Percentiles rank a stretch among this genome's conserved stretches.
These are phyloP conservation scores for Catharanthus roseus DNA, from an alignment of 257 asterid species.

Conservation along the genomic window DNA sequence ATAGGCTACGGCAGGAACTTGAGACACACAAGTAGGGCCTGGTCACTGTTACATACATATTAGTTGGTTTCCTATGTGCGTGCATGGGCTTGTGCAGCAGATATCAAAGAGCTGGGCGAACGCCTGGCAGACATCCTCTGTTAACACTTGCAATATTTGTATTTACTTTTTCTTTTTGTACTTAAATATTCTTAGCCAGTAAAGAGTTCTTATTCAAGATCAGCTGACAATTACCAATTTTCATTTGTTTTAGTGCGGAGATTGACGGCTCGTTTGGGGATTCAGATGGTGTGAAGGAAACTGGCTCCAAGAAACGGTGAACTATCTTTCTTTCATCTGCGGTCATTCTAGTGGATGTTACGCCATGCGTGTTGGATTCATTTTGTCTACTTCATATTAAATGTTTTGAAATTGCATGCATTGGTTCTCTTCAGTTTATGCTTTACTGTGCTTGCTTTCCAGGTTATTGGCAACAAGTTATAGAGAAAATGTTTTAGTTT, in stretches of 20 bases:
- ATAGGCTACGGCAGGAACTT: not conserved
- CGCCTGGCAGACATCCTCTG: not conserved
- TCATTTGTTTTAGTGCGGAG: slow-evolving; percentile 40
- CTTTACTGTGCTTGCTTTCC: not conserved
- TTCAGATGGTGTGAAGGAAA: slow-evolving; percentile 47
- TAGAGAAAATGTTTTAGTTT: not conserved
- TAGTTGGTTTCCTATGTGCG: not conserved
- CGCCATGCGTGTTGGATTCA: not conserved
- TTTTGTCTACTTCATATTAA: not conserved
- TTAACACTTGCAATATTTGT: not conserved
- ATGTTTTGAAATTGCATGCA: not conserved
- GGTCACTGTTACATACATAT: too few relatives aligned
- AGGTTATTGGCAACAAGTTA: not conserved
- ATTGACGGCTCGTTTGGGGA: slow-evolving; percentile 68
- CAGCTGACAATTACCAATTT: slow-evolving; percentile 7
- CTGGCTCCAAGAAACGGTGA: slow-evolving; percentile 71
- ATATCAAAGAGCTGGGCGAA: not conserved
- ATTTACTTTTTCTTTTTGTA: not conserved
- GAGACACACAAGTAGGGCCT: not conserved
- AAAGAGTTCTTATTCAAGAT: not conserved
- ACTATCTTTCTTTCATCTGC: slow-evolving; percentile 2
- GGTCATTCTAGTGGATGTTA: slow-evolving; percentile 9
- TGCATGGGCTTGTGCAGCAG: not conserved
- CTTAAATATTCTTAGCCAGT: not conserved
- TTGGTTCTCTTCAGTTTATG: not conserved